Evolutionary conservation across 495 filamentous ascomycete species (phyloP), one percentile per base, ranked within the genome.

Genomic region (Neurospora hispaniola): DNA sequence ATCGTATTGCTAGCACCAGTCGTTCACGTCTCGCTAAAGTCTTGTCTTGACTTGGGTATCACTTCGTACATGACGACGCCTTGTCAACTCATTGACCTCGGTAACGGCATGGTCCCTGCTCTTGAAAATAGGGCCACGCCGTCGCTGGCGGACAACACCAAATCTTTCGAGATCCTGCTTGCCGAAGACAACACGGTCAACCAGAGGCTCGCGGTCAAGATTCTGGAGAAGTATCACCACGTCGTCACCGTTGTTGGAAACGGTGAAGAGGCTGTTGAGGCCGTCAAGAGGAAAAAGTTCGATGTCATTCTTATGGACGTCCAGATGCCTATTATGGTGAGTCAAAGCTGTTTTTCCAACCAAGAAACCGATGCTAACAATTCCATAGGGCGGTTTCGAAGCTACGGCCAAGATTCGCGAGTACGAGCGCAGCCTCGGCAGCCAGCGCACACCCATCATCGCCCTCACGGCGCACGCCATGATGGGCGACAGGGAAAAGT

Each of bases 291-390:
- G 77, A 93, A 92, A 82, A 91, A 93, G 74, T 99, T 95, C 78
- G 96, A 99, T 82, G 93, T 97, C 76, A 96, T 99, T 74, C 83
- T 99, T 68, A 99, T 99, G 96, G 96, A 99, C 77, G 96, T 99
- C 8, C 96, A 98, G 80, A 99, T 99, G 96, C 96, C 96, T 27
- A 91, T 98, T 74, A 98, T 99, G 94, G 90, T 92, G 83, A 79
- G 87, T 79, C 40, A 20, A 27, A 20, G 1, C n/a, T 35, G 35
- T 71, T 46, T 76, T 75, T 14, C 71, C 27, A 40, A 71, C 46
- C 4, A 42, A 39, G 31, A 27, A 69, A 38, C 42, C 18, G 31
- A 75, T 68, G 74, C 83, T 85, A 79, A 84, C 75, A 38, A 18
- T 27, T 62, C 31, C 40, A 74, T 74, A 92, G 90, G 96, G 96